Evolutionary conservation across 768 basidiomycete species (phyloP).

Genomic region (Amanita pseudoporphyria): DNA sequence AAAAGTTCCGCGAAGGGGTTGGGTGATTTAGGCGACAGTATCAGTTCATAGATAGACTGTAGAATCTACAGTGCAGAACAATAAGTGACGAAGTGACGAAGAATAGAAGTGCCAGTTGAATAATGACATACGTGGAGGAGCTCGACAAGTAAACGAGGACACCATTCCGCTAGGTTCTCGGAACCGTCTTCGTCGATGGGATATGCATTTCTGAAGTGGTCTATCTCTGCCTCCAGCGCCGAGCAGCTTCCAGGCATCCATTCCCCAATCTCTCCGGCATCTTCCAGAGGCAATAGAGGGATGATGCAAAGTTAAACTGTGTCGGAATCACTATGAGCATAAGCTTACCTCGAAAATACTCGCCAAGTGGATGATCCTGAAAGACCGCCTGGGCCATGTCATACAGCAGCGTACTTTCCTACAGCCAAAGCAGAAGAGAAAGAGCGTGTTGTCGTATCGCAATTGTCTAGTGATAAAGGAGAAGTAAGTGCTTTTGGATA

Average conservation of each 20-base stretch:
- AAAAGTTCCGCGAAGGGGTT: slow-evolving; percentile 65
- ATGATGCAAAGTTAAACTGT: slow-evolving; percentile 7
- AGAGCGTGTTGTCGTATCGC: neutral
- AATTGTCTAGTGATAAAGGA: neutral
- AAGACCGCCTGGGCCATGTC: slow-evolving; percentile 72
- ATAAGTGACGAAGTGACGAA: neutral
- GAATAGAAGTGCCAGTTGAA: neutral
- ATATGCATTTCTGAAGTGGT: slow-evolving; percentile 19
- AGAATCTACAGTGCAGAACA: slow-evolving; percentile 23
- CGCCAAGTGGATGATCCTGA: slow-evolving; percentile 67
- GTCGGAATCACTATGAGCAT: slow-evolving; percentile 4
- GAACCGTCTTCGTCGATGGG: slow-evolving; percentile 3
- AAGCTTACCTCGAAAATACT: slow-evolving; percentile 53
- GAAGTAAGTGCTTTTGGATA: neutral
- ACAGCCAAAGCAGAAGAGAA: neutral
- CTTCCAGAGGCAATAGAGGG: slow-evolving; percentile 25
- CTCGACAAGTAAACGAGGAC: slow-evolving; percentile 19
- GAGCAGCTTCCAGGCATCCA: slow-evolving; percentile 47
- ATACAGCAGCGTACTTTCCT: slow-evolving; percentile 4
- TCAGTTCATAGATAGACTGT: slow-evolving; percentile 25
- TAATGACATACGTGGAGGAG: slow-evolving; percentile 3
- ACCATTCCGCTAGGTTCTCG: slow-evolving; percentile 27
- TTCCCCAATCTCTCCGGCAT: slow-evolving; percentile 48
- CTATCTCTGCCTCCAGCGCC: slow-evolving; percentile 29
- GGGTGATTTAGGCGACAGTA: slow-evolving; percentile 24